Evolutionary conservation across 441 rosid species (phyloP), one percentile per base, ranked within the genome.

Genomic region (Cnidoscolus chayamansa): DNA sequence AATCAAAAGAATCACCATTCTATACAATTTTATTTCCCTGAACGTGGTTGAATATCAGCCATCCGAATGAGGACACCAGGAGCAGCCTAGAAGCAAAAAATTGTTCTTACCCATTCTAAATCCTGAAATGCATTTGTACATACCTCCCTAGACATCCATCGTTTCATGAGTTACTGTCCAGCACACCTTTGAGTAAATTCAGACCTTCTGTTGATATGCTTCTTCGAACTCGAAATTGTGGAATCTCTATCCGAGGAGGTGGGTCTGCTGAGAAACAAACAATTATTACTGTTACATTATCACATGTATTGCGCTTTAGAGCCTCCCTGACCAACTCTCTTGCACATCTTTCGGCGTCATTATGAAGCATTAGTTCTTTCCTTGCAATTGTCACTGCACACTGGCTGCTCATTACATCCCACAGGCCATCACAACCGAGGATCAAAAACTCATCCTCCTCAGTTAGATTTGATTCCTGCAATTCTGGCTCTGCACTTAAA

Each of bases 391-490:
- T 25, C 25, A 25, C 25, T 25, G 25, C 25, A 25, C 25, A 25
- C 25, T 25, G 25, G 25, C 25, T 25, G 25, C 25, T 25, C 25
- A 25, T 85, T 19, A 92, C 97, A 79, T 92, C 97, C 97, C 97
- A 92, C 71, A 92, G 79, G 76, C 97, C 97, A 68, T 92, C 97
- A 55, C 97, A 89, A 16, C 97, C 97, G 84, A 92, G 86, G 74
- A 92, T 89, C 86, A 92, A 82, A 88, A 90, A 92, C 84, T 92
- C 96, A 19, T 92, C 96, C 3, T 88, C 97, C 72, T 87, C 96
- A 0, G 84, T 80, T 59, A 90, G 71, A 37, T 78, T 74, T 10
- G 78, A 67, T 78, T 88, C 90, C 77, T 86, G 88, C 76, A 90
- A 63, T 76, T 92, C 97, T 0, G 97, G 96, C 78, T 92, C 96